Base-by-base conservation (phyloP, 1,284 basidiomycete species). In the Moesziomyces parantarcticus region DNA sequence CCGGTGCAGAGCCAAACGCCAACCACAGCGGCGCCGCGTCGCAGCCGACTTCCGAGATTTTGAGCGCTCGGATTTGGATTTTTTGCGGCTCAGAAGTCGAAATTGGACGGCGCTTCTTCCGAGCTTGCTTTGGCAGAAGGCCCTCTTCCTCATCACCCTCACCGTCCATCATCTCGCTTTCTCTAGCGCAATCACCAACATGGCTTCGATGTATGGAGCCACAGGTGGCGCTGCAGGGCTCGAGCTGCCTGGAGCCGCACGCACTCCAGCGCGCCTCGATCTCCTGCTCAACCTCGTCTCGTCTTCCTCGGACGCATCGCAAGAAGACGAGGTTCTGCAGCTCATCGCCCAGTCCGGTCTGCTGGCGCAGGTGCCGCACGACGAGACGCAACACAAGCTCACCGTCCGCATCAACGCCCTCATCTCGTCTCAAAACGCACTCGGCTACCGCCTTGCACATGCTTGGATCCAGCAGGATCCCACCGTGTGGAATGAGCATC, bases 391-490 rank as follows among this genome's bases (percentile, higher is more conserved):
- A n/a, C 72, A 75, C 54, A 70, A 71, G 52, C 67, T 70, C 44
- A 61, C 60, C 1, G 54, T 64, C 11, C 62, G 72, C 46, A 75
- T 75, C 67, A 71, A 64, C 34, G 55, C 72, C 29, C 58, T 63
- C 56, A 71, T 75, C 48, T 63, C 67, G 6, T 50, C 63, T 21
- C 72, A 71, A 11, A 75, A 64, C 43, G 53, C 23, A n/a, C 50
- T 62, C n/a, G 67, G 72, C 11, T 70, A 75, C 26, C 59, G 52
- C 8, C 45, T 74, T 10, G 71, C 71, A 6, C 46, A 58, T 22
- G 56, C 66, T 11, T 74, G 71, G 71, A 58, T 74, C 26, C 58
- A 66, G 49, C 71, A 74, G 47, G 58, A 59, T 21, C 58, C 66
- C 3, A 22, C 71, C 3, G 51, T 62, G 4, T 75, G 67, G 72